Evolutionary conservation across 768 basidiomycete genomes (phyloP), one percentile per base, ranked within the genome.

Genomic region (Podaxis sp.): DNA sequence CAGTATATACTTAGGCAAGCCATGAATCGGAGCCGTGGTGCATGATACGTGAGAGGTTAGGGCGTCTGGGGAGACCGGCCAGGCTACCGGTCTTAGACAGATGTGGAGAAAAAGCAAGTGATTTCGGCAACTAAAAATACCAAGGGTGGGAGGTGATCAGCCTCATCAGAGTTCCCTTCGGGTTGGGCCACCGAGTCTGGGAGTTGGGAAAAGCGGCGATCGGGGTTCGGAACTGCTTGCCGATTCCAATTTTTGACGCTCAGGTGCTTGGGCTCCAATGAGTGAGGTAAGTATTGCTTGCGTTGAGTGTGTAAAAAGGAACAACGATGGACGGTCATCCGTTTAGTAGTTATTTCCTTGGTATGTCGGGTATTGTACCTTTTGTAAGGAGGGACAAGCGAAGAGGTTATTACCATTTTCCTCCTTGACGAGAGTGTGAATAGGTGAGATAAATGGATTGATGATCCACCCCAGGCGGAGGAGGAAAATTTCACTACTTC

Each of bases 391-490:
- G 7, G 19, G 33, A 7, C n/a, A 27, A 55, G 53, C 17, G 37
- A 36, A 37, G 19, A 40, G 37, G 36, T 38, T n/a, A 33, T 33
- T 9, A 9, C 6, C 33, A 33, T 19, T 55, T 55, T 2, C 17
- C 17, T 43, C 25, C 25, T 25, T 8, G 5, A n/a, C n/a, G 54
- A 41, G 37, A 55, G 19, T 29, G 41, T 25, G 55, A 57, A 57
- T 13, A 12, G 12, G 8, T 55, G 51, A 19, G 9, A 55, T 36
- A 17, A 24, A 3, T n/a, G 24, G 49, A 50, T 27, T 50, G 40
- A 43, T 57, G 55, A 57, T 57, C 55, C 55, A 57, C 55, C 33
- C 12, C 43, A 40, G 5, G 41, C 55, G 55, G 55, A 57, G 25
- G 40, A 24, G 36, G 38, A 46, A 57, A 57, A 29, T 57, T 57